These are phyloP conservation scores for Alternaria brassicae DNA, from an alignment of 2,329 filamentous ascomycete genomes.

Conservation along the genomic window DNA sequence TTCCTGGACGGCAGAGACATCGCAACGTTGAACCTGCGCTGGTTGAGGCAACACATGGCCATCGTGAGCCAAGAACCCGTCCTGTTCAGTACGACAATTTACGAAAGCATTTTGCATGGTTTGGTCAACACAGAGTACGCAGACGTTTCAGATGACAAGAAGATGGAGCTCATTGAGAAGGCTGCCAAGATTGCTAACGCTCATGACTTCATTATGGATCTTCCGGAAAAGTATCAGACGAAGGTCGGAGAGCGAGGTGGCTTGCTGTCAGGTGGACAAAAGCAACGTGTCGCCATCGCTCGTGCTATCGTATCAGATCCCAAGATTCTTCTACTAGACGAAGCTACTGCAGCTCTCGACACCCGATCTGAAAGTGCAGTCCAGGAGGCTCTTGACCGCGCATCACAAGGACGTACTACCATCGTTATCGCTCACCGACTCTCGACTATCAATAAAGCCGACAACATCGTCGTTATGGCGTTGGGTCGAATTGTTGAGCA, in stretches of 20 bases:
- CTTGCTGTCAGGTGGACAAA: conserved; percentile 90
- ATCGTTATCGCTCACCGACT: conserved; percentile 96
- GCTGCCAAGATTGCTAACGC: conserved; percentile 93
- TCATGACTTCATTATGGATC: conserved; percentile 82
- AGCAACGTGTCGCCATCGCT: conserved; percentile 95
- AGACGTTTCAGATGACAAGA: conserved; percentile 68
- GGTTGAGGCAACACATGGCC: conserved; percentile 90
- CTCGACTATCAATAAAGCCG: conserved; percentile 90
- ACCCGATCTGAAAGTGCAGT: conserved; percentile 95
- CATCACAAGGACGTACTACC: conserved; percentile 85
- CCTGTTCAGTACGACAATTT: conserved; percentile 88
- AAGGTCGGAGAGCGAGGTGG: conserved; percentile 96
- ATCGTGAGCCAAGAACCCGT: conserved; percentile 93
- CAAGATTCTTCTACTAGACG: conserved; percentile 89
- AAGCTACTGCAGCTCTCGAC: conserved; percentile 92
- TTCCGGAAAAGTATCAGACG: conserved; percentile 91
- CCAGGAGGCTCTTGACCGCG: conserved; percentile 87
- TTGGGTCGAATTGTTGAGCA: conserved; percentile 88
- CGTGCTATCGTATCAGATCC: conserved; percentile 89
- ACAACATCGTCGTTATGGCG: conserved; percentile 95
- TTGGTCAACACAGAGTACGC: conserved; percentile 85
- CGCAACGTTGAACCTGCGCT: conserved; percentile 80
- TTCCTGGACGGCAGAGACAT: conserved; percentile 84
- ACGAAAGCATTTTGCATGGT: conserved; percentile 87
- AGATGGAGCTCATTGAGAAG: conserved; percentile 73